These are phyloP conservation scores for Aspergillus quadrilineatus DNA, from an alignment of 2,329 filamentous ascomycete species.

Conservation along the genomic window DNA sequence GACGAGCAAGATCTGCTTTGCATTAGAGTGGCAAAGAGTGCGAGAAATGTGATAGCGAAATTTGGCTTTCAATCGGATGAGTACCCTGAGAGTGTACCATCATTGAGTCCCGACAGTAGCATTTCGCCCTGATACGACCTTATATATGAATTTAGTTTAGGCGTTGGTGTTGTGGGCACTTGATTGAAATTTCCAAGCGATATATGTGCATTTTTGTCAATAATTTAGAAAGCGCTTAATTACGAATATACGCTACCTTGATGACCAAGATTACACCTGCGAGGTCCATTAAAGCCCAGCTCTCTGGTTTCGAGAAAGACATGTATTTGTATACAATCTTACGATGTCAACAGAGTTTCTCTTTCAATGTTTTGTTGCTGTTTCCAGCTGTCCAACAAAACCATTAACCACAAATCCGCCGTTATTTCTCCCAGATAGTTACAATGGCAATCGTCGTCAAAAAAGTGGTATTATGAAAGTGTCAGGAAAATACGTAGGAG, in stretches of 20 bases:
- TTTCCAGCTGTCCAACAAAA: neutral
- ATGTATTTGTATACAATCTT: neutral
- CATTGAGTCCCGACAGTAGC: neutral
- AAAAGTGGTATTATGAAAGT: conserved; percentile 10
- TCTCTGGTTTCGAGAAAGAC: no score
- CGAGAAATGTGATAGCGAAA: conserved; percentile 34
- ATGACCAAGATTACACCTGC: neutral
- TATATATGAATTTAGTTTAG: neutral
- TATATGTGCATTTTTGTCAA: neutral
- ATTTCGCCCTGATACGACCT: conserved; percentile 1
- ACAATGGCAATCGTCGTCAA: conserved; percentile 7
- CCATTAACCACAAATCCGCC: neutral
- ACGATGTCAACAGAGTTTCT: neutral
- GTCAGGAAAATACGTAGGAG: conserved; percentile 6
- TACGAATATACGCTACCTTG: neutral
- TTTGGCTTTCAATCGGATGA: conserved; percentile 38
- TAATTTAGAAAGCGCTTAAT: neutral
- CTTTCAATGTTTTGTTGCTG: neutral
- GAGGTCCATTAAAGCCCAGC: neutral
- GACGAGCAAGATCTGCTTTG: conserved; percentile 35
- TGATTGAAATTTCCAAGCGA: conserved; percentile 1
- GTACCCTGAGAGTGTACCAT: conserved; percentile 27
- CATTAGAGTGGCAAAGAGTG: conserved; percentile 34
- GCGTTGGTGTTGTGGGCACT: neutral
- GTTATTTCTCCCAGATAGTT: neutral